These are phyloP conservation scores for Limnanthes douglasii DNA, from an alignment of 345 rosid genomes.

Conservation along the genomic window DNA sequence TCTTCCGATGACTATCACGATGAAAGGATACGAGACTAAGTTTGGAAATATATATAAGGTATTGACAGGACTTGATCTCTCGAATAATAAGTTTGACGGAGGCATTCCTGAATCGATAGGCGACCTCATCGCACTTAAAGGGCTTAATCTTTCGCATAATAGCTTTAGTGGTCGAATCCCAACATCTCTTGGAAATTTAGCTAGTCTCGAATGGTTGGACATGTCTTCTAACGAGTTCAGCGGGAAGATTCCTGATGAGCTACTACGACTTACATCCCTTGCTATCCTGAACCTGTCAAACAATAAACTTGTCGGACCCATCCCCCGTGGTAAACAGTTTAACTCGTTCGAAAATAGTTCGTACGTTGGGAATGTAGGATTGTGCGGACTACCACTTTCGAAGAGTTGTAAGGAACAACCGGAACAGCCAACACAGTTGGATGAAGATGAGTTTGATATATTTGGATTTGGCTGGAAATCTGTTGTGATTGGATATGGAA, in stretches of 20 bases:
- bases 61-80: too few species aligned
- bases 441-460: too few species aligned
- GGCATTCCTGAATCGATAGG: not conserved
- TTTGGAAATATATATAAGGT: too few species aligned
- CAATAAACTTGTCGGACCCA: not conserved
- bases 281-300: conserved; percentile 1
- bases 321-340: conserved; percentile 9
- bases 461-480: too few species aligned
- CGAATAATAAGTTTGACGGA: not conserved
- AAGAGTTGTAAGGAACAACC: too few species aligned
- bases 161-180: not conserved
- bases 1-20: too few species aligned
- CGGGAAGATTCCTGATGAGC: not conserved
- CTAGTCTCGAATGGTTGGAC: not conserved
- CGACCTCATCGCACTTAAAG: not conserved
- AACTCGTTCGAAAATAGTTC: conserved; percentile 2
- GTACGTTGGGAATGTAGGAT: conserved; percentile 3
- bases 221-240: not conserved
- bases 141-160: conserved; percentile 10
- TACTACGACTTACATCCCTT: not conserved
- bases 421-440: too few species aligned
- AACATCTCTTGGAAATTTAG: not conserved
- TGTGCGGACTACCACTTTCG: conserved; percentile 8
- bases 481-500: too few species aligned
- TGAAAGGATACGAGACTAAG: too few species aligned